A percentile compares a stretch with the other conserved stretches of the same genome.
phyloP scores from a whole-genome alignment of 2,329 filamentous ascomycete species.

The Colletotrichum lini region DNA sequence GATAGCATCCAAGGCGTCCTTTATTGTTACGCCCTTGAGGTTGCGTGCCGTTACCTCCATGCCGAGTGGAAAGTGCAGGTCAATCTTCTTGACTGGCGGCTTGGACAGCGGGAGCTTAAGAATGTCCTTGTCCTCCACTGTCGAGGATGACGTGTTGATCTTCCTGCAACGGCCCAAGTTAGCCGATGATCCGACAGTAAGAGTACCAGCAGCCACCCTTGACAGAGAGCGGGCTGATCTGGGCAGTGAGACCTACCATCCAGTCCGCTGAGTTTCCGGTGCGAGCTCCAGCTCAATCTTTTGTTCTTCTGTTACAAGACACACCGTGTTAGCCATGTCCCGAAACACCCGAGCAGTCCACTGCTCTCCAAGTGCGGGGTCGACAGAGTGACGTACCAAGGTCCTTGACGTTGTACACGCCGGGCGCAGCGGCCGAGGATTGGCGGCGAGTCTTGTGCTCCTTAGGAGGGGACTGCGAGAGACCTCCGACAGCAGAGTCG shows the following conservation, averaged over 20 bases:
- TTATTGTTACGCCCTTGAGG: conserved; percentile 95
- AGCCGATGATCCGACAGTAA: neutral
- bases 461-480: conserved; percentile 77
- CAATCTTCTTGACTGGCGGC: conserved; percentile 93
- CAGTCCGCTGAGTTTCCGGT: conserved; percentile 87
- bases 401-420: conserved; percentile 87
- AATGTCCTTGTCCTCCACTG: conserved; percentile 85
- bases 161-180: conserved; percentile 72
- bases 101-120: conserved; percentile 85
- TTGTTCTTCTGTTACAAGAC: conserved; percentile 74
- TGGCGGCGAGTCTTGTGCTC: conserved; percentile 56
- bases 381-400: conserved; percentile 75
- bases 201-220: neutral
- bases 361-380: conserved; percentile 15
- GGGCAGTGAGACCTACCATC: conserved; percentile 76
- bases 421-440: conserved; percentile 75
- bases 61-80: conserved; percentile 90
- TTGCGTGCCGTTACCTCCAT: conserved; percentile 92
- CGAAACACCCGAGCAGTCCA: conserved; percentile 17
- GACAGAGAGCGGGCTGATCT: neutral
- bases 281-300: conserved; percentile 80
- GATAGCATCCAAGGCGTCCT: conserved; percentile 95
- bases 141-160: conserved; percentile 86
- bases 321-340: conserved; percentile 14
- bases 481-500: conserved; percentile 90